A percentile compares a stretch with the other conserved stretches of the same genome.
These are phyloP conservation scores for Wickerhamiella bombiphila DNA, from an alignment of 805 yeast species.

Conservation along the genomic window DNA sequence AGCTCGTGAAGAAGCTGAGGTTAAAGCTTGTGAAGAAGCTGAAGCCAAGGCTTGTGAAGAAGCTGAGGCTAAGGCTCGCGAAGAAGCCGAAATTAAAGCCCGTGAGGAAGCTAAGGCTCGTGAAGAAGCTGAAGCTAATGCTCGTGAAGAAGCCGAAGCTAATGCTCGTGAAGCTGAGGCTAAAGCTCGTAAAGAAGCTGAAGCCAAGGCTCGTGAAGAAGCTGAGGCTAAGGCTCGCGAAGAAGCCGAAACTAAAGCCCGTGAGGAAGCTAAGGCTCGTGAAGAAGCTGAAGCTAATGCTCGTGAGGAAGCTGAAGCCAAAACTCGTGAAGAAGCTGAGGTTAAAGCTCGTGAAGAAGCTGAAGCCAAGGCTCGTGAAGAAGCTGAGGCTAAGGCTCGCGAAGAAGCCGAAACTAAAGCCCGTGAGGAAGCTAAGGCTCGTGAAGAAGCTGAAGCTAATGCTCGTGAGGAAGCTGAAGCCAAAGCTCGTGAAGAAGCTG, in stretches of 20 bases:
- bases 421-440: background rate
- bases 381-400: too few species aligned
- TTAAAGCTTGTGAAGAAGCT: background rate
- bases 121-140: background rate
- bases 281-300: conserved; percentile 2
- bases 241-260: conserved; percentile 1
- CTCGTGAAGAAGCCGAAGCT: background rate
- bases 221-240: background rate
- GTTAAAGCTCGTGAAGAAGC: background rate
- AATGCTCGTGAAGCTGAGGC: background rate
- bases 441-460: background rate
- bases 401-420: too few species aligned
- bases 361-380: background rate
- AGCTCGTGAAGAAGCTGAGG: background rate
- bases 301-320: conserved; percentile 2
- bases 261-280: background rate
- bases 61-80: conserved; percentile 9
- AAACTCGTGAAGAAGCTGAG: background rate
- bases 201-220: background rate
- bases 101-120: background rate
- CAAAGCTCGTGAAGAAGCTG: too few species aligned
- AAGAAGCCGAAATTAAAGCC: conserved; percentile 2
- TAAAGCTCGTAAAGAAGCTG: background rate
- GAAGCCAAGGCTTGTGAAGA: conserved; percentile 1
- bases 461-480: too few species aligned